Evolutionary conservation across 2,329 filamentous ascomycete species (phyloP), one percentile per base, ranked within the genome.

Genomic region (Davidsoniella neocaledoniae): DNA sequence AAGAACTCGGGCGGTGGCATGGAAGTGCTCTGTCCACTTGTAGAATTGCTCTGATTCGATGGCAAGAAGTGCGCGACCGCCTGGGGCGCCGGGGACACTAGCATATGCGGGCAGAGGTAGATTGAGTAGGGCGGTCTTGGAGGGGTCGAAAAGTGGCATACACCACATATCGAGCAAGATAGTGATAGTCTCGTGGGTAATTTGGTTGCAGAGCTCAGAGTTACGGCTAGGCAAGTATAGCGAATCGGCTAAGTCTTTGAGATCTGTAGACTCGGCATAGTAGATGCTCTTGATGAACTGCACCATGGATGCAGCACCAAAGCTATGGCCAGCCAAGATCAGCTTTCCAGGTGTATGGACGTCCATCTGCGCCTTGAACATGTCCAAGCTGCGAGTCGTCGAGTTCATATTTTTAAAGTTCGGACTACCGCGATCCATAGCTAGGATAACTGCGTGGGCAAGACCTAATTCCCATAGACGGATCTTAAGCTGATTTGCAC

Each of bases 151-250:
- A 25, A 90, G 67, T 0, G 86, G 83, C 55, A 88, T 72, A 54
- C 79, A 80, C 85, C 85, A 93, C 65, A 86, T 78, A 58, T 94
- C 86, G 8, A 93, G 73, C 1, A 93, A 68, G 52, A 86, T 71
- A 1, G 79, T 67, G 0, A 82, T 73, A 7, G 76, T 83, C 40
- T 69, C 66, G 1, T 79, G 71, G 0, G 80, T 86, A 55, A 93
- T 74, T 60, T 90, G 85, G 2, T 62, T 61, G 39, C 71, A 65
- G 21, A 91, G 68, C 0, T 68, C 64, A 0, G 77, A 80, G 43
- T 69, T 65, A 5, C 65, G 59, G 1, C 65, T 63, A 0, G 83
- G 82, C 0, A 62, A 64, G 61, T 81, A 86, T 0, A 90, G 68
- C 0, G 81, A 75, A 23, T 67, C 67, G 46, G 69, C 66, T 54